These are phyloP conservation scores for Thielaviopsis cerberus DNA, from an alignment of 2,329 filamentous ascomycete species.

Conservation along the genomic window DNA sequence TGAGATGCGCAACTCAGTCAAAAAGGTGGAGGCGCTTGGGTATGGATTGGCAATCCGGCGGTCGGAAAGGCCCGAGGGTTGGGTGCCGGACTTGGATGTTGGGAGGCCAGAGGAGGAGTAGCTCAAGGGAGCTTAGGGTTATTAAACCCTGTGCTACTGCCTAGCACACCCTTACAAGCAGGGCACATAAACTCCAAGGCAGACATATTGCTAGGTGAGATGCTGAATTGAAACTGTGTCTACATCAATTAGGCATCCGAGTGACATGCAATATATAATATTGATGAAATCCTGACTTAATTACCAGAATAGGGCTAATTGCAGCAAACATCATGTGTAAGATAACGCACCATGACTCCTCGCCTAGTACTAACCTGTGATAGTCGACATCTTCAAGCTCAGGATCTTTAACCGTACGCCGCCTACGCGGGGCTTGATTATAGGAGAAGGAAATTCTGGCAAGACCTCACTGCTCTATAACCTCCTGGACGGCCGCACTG, in stretches of 20 bases:
- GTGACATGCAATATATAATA: neutral
- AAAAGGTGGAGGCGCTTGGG: conserved; percentile 79
- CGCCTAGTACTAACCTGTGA: neutral
- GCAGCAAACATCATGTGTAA: neutral
- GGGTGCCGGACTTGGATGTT: conserved; percentile 56
- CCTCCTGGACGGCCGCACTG: neutral
- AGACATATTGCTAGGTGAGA: neutral
- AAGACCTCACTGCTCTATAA: conserved; percentile 3
- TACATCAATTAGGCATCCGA: neutral
- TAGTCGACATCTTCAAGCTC: neutral
- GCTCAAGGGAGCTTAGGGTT: neutral
- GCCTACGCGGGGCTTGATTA: neutral
- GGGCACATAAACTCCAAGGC: neutral
- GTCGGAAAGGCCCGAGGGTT: conserved; percentile 74
- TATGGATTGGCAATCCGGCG: conserved; percentile 80
- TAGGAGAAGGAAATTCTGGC: neutral
- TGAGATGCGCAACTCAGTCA: conserved; percentile 72
- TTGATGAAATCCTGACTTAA: no score
- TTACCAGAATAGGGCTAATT: no score
- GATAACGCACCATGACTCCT: neutral
- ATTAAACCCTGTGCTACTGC: neutral
- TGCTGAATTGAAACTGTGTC: neutral
- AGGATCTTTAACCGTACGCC: neutral
- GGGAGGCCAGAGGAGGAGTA: neutral
- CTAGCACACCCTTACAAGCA: neutral